Evolutionary conservation across 768 basidiomycete genomes (phyloP), one percentile per base, ranked within the genome.

Genomic region (Hygrocybe punicea): DNA sequence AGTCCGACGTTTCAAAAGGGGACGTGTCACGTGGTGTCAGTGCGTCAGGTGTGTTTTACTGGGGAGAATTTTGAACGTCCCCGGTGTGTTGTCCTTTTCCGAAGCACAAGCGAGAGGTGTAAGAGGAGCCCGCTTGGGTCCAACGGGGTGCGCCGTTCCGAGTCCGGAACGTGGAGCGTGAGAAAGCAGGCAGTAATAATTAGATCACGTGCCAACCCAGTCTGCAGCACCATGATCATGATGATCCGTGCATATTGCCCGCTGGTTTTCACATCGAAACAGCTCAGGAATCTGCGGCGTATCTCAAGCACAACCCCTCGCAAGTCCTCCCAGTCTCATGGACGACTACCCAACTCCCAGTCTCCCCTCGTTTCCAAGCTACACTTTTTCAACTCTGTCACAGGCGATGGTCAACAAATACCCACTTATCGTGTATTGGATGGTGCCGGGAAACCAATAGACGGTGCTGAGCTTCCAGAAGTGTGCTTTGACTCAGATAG

Each of bases 391-490:
- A 92, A 92, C 70, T 82, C 89, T 0, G 83, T 93, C 25, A 81
- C 81, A 35, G 76, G 75, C 8, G 80, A 79, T 40, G 77, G 79
- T 13, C 76, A 78, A 19, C 81, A 81, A 63, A 93, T 96, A 62
- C 91, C 94, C 3, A 91, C 93, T 4, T 96, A 86, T 72, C 81
- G 94, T 50, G 81, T 97, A 1, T 72, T 98, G 29, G 94, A 94
- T 71, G 87, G 91, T 25, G 74, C 82, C 51, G 95, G 94, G 2
- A 72, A 82, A 61, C 81, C 83, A 5, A 72, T 94, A 16, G 81
- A 89, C 5, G 89, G 85, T 0, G 91, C 88, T 3, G 77, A 84
- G 58, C 66, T 89, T 14, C 91, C 92, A 60, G 84, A 93, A 68
- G 93, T 90, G 54, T 19, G 78, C 71, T 24, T 49, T 19, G 34